A percentile compares a stretch with the other conserved stretches of the same genome.
These are phyloP conservation scores for Acarospora socialis DNA, from an alignment of 2,329 filamentous ascomycete genomes.

Conservation along the genomic window DNA sequence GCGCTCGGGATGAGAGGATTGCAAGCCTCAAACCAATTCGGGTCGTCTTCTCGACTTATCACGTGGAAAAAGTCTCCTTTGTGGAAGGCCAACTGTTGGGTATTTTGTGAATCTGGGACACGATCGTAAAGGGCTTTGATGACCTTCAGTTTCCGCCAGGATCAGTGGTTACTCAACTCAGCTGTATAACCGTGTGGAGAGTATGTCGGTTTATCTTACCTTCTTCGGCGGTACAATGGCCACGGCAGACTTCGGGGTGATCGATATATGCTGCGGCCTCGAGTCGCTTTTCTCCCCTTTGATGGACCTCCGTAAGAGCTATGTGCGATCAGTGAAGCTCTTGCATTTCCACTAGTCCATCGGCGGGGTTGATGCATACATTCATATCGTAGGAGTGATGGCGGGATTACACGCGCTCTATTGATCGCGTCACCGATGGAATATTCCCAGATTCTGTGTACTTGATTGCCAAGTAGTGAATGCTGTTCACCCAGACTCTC, in stretches of 20 bases:
- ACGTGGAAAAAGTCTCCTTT: conserved; percentile 98
- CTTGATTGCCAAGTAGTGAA: too few relatives aligned
- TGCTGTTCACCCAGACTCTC: too few relatives aligned
- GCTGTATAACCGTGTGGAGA: conserved; percentile 7
- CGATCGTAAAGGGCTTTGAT: conserved; percentile 96
- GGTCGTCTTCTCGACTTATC: conserved; percentile 85
- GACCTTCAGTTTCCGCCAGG: conserved; percentile 45
- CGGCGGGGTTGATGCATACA: too few relatives aligned
- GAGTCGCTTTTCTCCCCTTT: conserved; percentile 69
- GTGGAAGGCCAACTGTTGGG: conserved; percentile 75
- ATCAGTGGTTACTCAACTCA: conserved; percentile 11
- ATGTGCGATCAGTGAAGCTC: too few relatives aligned
- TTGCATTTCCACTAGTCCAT: too few relatives aligned
- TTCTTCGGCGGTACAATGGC: conserved; percentile 89
- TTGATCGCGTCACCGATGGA: too few relatives aligned
- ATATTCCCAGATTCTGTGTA: too few relatives aligned
- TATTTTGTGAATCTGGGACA: conserved; percentile 50
- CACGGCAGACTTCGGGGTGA: conserved; percentile 71
- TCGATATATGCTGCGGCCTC: conserved; percentile 57
- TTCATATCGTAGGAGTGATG: too few relatives aligned
- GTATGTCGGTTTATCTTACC: conserved; percentile 37
- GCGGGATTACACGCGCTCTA: too few relatives aligned
- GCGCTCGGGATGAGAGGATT: conserved; percentile 81
- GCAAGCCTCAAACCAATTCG: conserved; percentile 96
- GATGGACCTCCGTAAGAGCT: conserved; percentile 77